Conservation (phyloP, 2,329 filamentous ascomycete species). For the Pseudogymnoascus sp. region DNA sequence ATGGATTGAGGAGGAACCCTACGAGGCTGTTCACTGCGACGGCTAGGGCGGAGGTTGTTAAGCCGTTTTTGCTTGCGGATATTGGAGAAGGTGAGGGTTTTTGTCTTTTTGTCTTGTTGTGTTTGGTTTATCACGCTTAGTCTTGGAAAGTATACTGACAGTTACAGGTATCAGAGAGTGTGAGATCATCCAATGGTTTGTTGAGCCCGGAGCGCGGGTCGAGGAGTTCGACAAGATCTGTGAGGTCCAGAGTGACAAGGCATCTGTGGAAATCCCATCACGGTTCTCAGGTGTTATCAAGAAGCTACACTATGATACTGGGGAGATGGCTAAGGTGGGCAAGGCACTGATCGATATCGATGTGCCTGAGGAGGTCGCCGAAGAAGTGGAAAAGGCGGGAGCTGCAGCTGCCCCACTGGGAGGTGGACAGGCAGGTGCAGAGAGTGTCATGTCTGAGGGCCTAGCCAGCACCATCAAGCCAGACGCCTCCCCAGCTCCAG, state of each 20-base stretch:
- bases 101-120: not conserved
- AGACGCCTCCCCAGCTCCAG: not conserved
- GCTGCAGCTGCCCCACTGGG: slow-evolving; percentile 26
- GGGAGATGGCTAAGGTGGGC: slow-evolving; percentile 93
- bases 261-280: slow-evolving; percentile 83
- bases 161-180: slow-evolving; percentile 84
- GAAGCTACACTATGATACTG: slow-evolving; percentile 89
- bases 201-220: slow-evolving; percentile 87
- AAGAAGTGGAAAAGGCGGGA: slow-evolving; percentile 44
- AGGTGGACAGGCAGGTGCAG: slow-evolving; percentile 17
- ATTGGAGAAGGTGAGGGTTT: slow-evolving; percentile 65
- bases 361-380: slow-evolving; percentile 67
- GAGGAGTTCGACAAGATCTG: slow-evolving; percentile 98
- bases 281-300: slow-evolving; percentile 93
- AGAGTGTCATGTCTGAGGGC: slow-evolving; percentile 10
- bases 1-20: slow-evolving; percentile 10
- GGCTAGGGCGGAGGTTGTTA: slow-evolving; percentile 42
- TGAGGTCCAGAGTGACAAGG: slow-evolving; percentile 98
- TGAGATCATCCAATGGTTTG: slow-evolving; percentile 99
- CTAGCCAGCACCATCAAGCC: not conserved
- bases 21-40: slow-evolving; percentile 22
- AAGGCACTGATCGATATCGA: slow-evolving; percentile 94
- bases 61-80: slow-evolving; percentile 75
- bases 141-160: slow-evolving; percentile 13
- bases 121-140: slow-evolving; percentile 13